Base-by-base conservation (phyloP, 2,329 filamentous ascomycete genomes). In the Botrytis fragariae region DNA sequence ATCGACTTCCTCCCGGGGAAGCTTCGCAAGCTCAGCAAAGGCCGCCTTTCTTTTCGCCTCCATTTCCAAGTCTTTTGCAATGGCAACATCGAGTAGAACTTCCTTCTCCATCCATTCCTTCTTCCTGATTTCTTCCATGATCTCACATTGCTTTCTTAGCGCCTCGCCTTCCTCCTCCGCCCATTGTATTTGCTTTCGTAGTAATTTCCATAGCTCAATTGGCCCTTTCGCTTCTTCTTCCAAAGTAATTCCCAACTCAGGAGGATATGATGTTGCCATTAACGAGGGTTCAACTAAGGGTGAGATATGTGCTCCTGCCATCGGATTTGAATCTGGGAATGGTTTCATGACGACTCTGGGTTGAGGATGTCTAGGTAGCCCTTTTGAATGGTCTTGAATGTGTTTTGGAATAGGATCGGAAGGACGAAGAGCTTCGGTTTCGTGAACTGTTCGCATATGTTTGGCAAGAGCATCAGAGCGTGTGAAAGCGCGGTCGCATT, bases 361-460 rank as follows among this genome's bases (percentile, higher is more conserved):
- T 77, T 89, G 89, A 74, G 35, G 16, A 20, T 84, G 84, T 62
- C 84, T 83, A 25, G 57, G 57, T 72, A 57, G n/a, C 4, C 51
- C 51, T 32, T 77, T 78, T 29, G 75, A 75, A 25, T 74, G 82
- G 3, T 85, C 80, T 78, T 90, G 89, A 84, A 89, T 87, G 73
- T 90, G 90, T 81, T 93, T 92, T 35, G 91, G 90, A 20, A 93
- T 89, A 3, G 92, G 90, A 80, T 95, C 90, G 25, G 89, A 90
- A 7, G 93, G 92, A n/a, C 93, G 91, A 35, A 97, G 87, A 25
- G 94, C 93, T 84, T 99, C 96, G 5, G 95, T 98, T 82, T 99
- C 96, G 85, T 99, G 96, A 54, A 99, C 95, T 25, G 96, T 98
- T 78, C 96, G 92, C 94, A 98, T 98, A 82, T 99, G 96, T 83